Conservation (phyloP, 2,329 filamentous ascomycete species). For the Neonectria magnoliae region DNA sequence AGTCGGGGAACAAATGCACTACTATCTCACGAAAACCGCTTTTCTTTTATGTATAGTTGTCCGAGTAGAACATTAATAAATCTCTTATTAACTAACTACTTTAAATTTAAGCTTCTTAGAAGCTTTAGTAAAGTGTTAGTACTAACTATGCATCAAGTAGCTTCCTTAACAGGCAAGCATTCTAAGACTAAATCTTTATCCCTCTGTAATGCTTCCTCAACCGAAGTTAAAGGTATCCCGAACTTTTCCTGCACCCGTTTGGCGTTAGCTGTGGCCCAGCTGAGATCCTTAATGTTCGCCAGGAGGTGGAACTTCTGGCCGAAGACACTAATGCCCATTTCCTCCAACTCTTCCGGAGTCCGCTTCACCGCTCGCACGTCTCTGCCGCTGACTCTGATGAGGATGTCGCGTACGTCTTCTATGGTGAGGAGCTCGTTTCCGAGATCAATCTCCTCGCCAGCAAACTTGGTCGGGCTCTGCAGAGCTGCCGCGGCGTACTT, state of each 20-base stretch:
- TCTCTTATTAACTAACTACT: no score
- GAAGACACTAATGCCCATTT: neutral
- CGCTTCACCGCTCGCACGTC: slow-evolving; percentile 36
- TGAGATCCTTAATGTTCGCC: slow-evolving; percentile 23
- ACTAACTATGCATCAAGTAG: no score
- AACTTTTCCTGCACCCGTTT: slow-evolving; percentile 10
- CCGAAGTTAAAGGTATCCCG: slow-evolving; percentile 24
- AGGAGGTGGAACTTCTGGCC: slow-evolving; percentile 27
- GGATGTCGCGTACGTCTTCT: slow-evolving; percentile 43
- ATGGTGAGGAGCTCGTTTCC: slow-evolving; percentile 42
- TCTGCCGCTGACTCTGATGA: slow-evolving; percentile 45
- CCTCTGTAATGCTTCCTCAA: slow-evolving; percentile 23
- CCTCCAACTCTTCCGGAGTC: slow-evolving; percentile 18
- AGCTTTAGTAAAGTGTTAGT: no score
- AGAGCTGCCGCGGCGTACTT: slow-evolving; percentile 48
- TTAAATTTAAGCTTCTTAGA: no score
- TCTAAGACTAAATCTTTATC: slow-evolving; percentile 25
- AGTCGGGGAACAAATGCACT: no score
- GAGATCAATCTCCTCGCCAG: slow-evolving; percentile 45
- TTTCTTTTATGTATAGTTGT: no score
- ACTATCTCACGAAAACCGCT: no score
- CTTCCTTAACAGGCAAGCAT: neutral
- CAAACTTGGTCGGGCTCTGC: slow-evolving; percentile 43
- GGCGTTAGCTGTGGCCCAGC: neutral
- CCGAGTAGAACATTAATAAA: no score